phyloP scores from a whole-genome alignment of 2,329 filamentous ascomycete genomes.

The Fusarium armeniacum region DNA sequence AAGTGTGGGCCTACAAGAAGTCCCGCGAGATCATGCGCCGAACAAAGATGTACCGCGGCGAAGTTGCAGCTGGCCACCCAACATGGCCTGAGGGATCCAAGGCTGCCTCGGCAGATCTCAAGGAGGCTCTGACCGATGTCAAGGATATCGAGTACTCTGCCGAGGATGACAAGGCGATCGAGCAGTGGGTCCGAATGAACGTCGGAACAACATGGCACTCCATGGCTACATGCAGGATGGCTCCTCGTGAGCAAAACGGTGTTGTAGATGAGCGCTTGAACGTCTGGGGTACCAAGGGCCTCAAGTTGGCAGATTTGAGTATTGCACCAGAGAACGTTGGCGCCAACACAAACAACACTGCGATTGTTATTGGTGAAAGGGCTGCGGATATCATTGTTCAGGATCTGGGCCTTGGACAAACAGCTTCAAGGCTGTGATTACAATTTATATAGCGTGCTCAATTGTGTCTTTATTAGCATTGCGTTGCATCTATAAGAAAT shows the following conservation, averaged over 20 bases:
- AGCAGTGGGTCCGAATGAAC: conserved; percentile 59
- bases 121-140: conserved; percentile 54
- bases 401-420: conserved; percentile 50
- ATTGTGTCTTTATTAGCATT: neutral
- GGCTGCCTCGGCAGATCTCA: conserved; percentile 62
- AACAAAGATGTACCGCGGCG: conserved; percentile 66
- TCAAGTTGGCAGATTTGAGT: conserved; percentile 60
- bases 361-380: conserved; percentile 64
- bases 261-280: conserved; percentile 56
- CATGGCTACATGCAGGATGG: conserved; percentile 63
- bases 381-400: conserved; percentile 59
- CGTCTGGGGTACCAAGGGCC: conserved; percentile 59
- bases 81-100: conserved; percentile 59
- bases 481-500: neutral
- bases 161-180: conserved; percentile 65
- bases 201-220: conserved; percentile 63
- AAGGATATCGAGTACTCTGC: conserved; percentile 62
- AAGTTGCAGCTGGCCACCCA: conserved; percentile 60
- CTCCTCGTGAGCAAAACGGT: conserved; percentile 56
- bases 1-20: conserved; percentile 76
- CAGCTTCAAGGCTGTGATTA: neutral
- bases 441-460: neutral
- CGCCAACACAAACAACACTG: conserved; percentile 65
- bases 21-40: conserved; percentile 73
- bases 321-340: conserved; percentile 58